Conservation (phyloP, 371 early-diverging fungal genomes). For the Mucor irregularis region DNA sequence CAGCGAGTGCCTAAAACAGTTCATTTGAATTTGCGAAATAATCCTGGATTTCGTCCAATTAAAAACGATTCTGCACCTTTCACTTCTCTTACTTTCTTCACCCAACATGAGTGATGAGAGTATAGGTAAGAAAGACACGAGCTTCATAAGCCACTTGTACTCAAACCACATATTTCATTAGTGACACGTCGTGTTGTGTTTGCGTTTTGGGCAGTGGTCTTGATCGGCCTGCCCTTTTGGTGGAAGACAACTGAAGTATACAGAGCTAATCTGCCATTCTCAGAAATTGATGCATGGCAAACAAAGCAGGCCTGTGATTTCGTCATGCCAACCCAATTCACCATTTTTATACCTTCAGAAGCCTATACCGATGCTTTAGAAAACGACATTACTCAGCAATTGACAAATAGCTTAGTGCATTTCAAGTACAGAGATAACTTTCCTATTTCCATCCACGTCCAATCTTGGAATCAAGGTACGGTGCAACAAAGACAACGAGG, state of each 20-base stretch:
- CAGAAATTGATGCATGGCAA: conserved; percentile 66
- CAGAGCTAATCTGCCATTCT: conserved; percentile 80
- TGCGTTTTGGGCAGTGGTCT: conserved; percentile 64
- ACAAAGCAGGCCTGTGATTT: conserved; percentile 39
- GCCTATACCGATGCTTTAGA: neutral
- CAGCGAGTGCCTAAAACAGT: too few species aligned
- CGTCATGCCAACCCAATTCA: conserved; percentile 25
- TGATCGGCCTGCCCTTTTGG: conserved; percentile 87
- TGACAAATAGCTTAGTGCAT: neutral
- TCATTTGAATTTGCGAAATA: too few species aligned
- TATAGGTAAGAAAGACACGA: neutral
- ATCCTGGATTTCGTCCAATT: too few species aligned
- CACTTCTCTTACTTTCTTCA: neutral
- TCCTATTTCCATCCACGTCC: conserved; percentile 7
- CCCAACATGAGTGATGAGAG: neutral
- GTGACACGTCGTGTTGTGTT: conserved; percentile 48
- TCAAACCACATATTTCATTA: neutral
- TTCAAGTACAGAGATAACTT: conserved; percentile 11
- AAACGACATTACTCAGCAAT: conserved; percentile 5
- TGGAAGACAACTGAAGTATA: conserved; percentile 91
- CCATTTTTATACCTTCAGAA: conserved; percentile 13
- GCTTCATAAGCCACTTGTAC: neutral
- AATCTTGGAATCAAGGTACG: conserved; percentile 1
- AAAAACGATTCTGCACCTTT: too few species aligned
- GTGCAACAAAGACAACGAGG: neutral